Conservation (phyloP, 768 basidiomycete species). For the Termitomyces sp. region DNA sequence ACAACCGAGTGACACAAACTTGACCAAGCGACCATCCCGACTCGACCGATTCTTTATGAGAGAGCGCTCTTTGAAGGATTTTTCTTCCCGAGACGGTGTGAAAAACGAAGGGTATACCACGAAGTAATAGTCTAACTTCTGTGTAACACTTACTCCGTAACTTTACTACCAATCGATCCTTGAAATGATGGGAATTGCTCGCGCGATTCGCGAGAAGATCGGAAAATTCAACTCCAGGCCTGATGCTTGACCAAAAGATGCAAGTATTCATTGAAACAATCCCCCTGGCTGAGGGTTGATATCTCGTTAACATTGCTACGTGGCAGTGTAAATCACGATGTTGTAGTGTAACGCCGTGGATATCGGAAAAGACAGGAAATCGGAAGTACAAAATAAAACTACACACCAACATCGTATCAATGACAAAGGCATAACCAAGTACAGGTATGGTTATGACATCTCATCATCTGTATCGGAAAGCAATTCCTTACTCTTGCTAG, state of each 20-base stretch:
- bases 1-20: background rate
- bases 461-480: constrained; percentile 87
- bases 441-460: constrained; percentile 39
- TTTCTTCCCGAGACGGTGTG: background rate
- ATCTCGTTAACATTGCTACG: background rate
- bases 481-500: constrained; percentile 84
- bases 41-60: constrained; percentile 4
- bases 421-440: background rate
- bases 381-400: constrained; percentile 4
- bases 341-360: background rate
- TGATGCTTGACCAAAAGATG: background rate
- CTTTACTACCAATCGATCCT: background rate
- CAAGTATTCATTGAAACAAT: background rate
- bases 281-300: background rate
- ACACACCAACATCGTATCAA: background rate
- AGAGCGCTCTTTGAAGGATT: constrained; percentile 5
- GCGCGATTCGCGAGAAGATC: background rate
- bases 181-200: background rate
- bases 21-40: constrained; percentile 3
- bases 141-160: background rate
- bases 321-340: background rate
- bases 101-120: background rate
- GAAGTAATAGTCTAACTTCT: background rate
- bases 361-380: background rate
- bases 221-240: too few relatives aligned